Conservation (phyloP, 306 rosid species). For the Ochetophila trinervis region DNA sequence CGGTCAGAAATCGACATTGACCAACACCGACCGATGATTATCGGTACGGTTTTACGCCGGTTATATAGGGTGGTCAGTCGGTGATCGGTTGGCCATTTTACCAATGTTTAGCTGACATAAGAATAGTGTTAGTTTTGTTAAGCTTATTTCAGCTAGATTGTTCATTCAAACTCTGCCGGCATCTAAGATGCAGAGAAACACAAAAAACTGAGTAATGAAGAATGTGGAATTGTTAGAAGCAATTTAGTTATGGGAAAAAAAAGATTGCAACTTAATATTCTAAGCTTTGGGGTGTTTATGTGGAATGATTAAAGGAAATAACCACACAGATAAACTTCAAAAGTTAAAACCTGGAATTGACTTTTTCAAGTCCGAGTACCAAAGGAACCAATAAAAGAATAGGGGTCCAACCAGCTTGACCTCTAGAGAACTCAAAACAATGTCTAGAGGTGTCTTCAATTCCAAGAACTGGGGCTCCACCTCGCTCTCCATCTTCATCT, state of each 20-base stretch:
- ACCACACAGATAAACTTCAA: not conserved
- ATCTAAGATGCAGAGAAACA: not conserved
- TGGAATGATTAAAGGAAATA: not conserved
- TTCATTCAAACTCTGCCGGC: not conserved
- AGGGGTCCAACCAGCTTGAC: constrained; percentile 68
- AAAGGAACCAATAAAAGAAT: constrained; percentile 91
- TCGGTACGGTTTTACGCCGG: too few relatives aligned
- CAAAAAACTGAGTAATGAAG: not conserved
- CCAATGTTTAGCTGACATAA: not conserved
- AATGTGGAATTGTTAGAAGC: too few relatives aligned
- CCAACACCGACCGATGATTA: too few relatives aligned
- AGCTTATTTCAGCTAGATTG: constrained; percentile 1
- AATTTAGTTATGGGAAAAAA: too few relatives aligned
- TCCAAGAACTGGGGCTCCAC: constrained; percentile 96
- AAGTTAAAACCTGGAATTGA: constrained; percentile 72
- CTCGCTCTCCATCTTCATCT: constrained; percentile 97
- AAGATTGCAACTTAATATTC: not conserved
- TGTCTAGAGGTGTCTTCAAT: constrained; percentile 69
- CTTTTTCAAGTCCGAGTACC: constrained; percentile 98
- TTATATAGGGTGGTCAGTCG: too few relatives aligned
- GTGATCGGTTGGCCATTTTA: too few relatives aligned
- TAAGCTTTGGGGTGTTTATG: not conserved
- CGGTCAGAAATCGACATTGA: too few relatives aligned
- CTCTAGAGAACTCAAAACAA: constrained; percentile 65
- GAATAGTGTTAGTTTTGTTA: not conserved